Evolutionary conservation across 768 basidiomycete genomes (phyloP).

Genomic region (Kwoniella bestiolae): DNA sequence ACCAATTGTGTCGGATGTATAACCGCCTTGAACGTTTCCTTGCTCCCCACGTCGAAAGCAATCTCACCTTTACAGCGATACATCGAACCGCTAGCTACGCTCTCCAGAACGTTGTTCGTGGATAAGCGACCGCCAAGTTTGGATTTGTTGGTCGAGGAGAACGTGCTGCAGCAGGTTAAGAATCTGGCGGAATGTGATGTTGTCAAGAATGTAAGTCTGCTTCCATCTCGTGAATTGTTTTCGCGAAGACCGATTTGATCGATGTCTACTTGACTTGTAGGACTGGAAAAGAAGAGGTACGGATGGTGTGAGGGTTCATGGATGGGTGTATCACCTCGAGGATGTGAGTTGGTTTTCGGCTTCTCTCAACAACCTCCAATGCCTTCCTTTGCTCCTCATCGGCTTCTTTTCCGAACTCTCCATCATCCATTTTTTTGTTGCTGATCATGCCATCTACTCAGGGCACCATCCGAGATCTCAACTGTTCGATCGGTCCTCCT

Average conservation of each 20-base stretch:
- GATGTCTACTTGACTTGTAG: constrained; percentile 11
- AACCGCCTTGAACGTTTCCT: constrained; percentile 42
- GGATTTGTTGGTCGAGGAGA: constrained; percentile 41
- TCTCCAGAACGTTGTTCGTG: constrained; percentile 31
- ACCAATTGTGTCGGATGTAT: constrained; percentile 51
- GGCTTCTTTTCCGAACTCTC: too few relatives aligned
- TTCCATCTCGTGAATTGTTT: not conserved
- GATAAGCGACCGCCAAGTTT: constrained; percentile 42
- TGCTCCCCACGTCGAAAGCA: constrained; percentile 34
- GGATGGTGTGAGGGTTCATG: constrained; percentile 46
- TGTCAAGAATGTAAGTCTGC: constrained; percentile 35
- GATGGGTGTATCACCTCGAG: constrained; percentile 54
- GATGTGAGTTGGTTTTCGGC: constrained; percentile 32
- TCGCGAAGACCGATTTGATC: not conserved
- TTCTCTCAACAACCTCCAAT: not conserved
- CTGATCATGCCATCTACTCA: not conserved
- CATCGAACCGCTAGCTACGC: constrained; percentile 35
- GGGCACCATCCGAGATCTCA: constrained; percentile 51
- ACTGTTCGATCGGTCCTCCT: constrained; percentile 47
- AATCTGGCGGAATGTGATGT: constrained; percentile 42
- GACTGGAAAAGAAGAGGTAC: constrained; percentile 49
- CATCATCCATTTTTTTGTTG: too few relatives aligned
- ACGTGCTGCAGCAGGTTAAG: constrained; percentile 50
- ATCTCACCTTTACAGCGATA: constrained; percentile 42
- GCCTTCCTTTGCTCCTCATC: not conserved